Base-by-base conservation (phyloP, 2,329 filamentous ascomycete genomes). In the Curvularia sp. region DNA sequence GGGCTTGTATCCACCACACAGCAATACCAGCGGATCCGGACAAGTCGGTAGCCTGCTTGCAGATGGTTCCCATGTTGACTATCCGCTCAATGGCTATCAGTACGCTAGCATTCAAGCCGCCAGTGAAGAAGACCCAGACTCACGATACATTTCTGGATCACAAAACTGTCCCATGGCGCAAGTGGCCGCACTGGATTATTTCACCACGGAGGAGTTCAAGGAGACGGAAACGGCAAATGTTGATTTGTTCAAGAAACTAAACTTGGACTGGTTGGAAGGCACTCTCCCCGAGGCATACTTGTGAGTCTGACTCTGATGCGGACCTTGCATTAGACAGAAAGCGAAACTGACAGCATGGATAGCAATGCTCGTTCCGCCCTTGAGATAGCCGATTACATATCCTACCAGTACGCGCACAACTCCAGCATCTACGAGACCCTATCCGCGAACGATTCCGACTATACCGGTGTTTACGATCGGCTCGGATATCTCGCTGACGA, bases 81-180 rank as follows among this genome's bases (percentile, higher is more conserved):
- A 74, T 46, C 86, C 86, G 1, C 66, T 87, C 34, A 71, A 77
- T 46, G 85, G 85, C 36, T 87, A 87, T 65, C 85, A 87, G 65
- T 87, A 87, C 68, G 77, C 84, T 7, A 76, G 75, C 28, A 80
- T 88, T 21, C 69, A 81, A 19, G 79, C 80, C 0, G 65, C 79
- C 1, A 74, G 79, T 9, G 63, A 65, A 1, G 66, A 76, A 1
- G 85, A 87, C 62, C 80, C 83, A 2, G 76, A 79, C 34, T 83
- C 79, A n/a, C 75, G 85, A 39, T 81, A 78, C 53, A 55, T 87
- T 5, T 75, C 78, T 21, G 86, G 84, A 2, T 75, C 80, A n/a
- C 65, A 74, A 27, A 75, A 79, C 51, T 85, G 83, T 59, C 73
- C 74, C 0, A 64, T 67, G 43, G 78, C 80, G 46, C 66, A 75